Percentiles rank a stretch among this genome's conserved stretches.
Evolutionary conservation across 495 filamentous ascomycete genomes (phyloP).

Genomic region (Penicillium subrubescens): DNA sequence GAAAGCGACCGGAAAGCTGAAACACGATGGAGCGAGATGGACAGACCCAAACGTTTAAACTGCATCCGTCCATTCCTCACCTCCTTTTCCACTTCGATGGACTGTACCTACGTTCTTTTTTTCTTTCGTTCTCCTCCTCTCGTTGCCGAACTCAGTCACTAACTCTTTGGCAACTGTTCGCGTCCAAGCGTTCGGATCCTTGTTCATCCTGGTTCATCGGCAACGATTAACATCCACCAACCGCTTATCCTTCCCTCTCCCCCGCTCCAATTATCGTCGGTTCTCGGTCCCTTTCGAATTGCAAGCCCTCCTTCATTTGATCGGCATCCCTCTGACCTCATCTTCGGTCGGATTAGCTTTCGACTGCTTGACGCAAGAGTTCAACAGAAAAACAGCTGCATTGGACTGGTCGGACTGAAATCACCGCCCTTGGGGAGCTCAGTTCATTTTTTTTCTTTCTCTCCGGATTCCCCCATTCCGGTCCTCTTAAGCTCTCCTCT

Average conservation of each 20-base stretch:
- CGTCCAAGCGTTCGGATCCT: neutral
- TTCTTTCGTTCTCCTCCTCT: neutral
- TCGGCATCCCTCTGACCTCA: constrained; percentile 24
- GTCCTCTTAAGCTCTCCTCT: neutral
- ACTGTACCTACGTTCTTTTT: neutral
- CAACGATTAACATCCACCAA: neutral
- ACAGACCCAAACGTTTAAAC: constrained; percentile 2
- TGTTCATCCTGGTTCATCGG: neutral
- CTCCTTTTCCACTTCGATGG: constrained; percentile 15
- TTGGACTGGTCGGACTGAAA: constrained; percentile 13
- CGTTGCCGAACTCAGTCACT: neutral
- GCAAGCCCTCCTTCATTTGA: neutral
- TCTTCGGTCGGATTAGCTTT: constrained; percentile 12
- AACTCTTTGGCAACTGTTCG: neutral
- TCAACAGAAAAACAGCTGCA: constrained; percentile 1
- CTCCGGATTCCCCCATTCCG: constrained; percentile 26
- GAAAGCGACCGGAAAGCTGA: constrained; percentile 11
- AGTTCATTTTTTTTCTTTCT: constrained; percentile 1
- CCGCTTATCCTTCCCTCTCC: constrained; percentile 8
- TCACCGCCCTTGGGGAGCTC: constrained; percentile 15
- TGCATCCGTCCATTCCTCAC: constrained; percentile 31
- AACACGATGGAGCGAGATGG: constrained; percentile 20
- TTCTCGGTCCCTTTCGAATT: neutral
- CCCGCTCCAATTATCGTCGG: constrained; percentile 2
- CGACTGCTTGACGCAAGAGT: neutral